phyloP scores from a whole-genome alignment of 352 stramenopile species.

The Aphanomyces cochlioides region DNA sequence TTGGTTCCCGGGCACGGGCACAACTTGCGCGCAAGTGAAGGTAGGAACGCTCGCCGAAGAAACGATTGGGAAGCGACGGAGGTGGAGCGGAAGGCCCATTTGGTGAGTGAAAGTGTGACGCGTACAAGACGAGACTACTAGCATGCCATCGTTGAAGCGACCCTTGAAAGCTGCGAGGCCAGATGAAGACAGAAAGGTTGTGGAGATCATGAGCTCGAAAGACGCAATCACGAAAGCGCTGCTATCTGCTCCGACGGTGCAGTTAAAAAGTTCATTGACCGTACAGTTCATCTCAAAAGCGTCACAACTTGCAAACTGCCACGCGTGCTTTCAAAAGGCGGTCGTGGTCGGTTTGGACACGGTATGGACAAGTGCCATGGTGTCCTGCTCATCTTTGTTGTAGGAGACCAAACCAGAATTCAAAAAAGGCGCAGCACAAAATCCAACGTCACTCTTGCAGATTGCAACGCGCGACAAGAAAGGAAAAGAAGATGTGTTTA shows the following conservation, averaged over 20 bases:
- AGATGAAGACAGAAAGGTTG: background rate
- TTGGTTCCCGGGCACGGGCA: too few species aligned
- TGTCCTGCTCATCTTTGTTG: constrained; percentile 6
- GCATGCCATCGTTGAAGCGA: background rate
- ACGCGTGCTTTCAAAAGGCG: constrained; percentile 42
- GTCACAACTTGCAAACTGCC: constrained; percentile 38
- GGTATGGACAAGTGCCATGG: constrained; percentile 34
- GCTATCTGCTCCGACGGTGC: background rate
- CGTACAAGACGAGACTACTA: too few species aligned
- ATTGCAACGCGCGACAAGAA: constrained; percentile 53
- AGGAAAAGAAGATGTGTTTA: constrained; percentile 60
- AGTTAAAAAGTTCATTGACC: background rate
- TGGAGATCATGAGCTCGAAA: constrained; percentile 13
- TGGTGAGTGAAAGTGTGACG: too few species aligned
- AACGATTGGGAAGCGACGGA: too few species aligned
- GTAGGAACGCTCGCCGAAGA: too few species aligned
- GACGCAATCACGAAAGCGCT: constrained; percentile 8
- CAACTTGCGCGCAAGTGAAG: too few species aligned
- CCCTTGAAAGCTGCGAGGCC: too few species aligned
- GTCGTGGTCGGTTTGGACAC: constrained; percentile 66
- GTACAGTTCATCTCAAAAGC: constrained; percentile 2
- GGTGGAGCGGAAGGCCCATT: too few species aligned
- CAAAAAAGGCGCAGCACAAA: constrained; percentile 37
- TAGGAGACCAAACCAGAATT: constrained; percentile 69
- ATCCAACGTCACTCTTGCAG: constrained; percentile 57